Conservation (phyloP, 2,329 filamentous ascomycete genomes). For the Penicillium sp. region DNA sequence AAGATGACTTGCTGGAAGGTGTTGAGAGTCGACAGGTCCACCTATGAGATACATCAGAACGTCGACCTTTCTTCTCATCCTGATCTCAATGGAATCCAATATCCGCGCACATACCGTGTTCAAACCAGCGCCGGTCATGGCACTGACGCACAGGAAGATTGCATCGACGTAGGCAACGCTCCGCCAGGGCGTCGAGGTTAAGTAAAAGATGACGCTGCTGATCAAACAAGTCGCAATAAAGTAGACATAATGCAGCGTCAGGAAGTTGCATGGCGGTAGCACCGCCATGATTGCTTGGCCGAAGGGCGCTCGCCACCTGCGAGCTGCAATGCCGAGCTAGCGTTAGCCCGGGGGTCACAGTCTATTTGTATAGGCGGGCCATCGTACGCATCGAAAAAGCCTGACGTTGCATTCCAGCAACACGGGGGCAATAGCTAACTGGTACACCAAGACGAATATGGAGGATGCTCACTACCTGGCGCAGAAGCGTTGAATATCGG, state of each 20-base stretch:
- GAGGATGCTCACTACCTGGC: neutral
- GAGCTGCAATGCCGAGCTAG: slow-evolving; percentile 17
- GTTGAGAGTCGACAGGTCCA: slow-evolving; percentile 57
- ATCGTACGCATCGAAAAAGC: slow-evolving; percentile 11
- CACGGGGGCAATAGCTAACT: no score
- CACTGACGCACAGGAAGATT: slow-evolving; percentile 64
- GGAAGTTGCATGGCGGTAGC: slow-evolving; percentile 54
- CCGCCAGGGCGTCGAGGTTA: slow-evolving; percentile 50
- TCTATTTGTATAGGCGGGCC: no score
- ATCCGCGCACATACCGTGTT: slow-evolving; percentile 53
- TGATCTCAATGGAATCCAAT: slow-evolving; percentile 30
- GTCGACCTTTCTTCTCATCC: neutral
- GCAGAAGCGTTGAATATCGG: neutral
- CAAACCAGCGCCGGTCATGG: slow-evolving; percentile 65
- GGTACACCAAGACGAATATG: no score
- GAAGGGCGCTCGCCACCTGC: slow-evolving; percentile 20
- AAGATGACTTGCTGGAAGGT: slow-evolving; percentile 67
- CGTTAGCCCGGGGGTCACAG: neutral
- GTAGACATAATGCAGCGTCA: slow-evolving; percentile 65
- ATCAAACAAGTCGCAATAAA: slow-evolving; percentile 58
- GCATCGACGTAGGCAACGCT: slow-evolving; percentile 61
- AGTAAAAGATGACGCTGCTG: slow-evolving; percentile 59
- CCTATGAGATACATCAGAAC: slow-evolving; percentile 20
- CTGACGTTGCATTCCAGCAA: slow-evolving; percentile 3
- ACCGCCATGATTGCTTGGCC: slow-evolving; percentile 25